These are phyloP conservation scores for Ajuga chamaepitys DNA, from an alignment of 257 asterid genomes.

Conservation along the genomic window DNA sequence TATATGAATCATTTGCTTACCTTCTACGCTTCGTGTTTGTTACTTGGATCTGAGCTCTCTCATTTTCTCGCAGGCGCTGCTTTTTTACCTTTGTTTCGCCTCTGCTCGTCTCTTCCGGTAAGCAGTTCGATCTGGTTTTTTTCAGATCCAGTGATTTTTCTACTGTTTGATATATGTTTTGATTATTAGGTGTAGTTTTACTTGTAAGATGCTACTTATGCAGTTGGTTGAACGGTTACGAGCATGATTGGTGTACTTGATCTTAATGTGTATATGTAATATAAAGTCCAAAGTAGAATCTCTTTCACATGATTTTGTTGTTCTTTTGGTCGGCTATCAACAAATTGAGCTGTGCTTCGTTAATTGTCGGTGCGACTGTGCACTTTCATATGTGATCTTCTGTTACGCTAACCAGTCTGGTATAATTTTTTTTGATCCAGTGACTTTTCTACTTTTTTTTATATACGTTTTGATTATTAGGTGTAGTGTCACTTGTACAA, in stretches of 20 bases:
- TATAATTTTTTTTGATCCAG: too few relatives aligned
- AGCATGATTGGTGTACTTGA: constrained; percentile 3
- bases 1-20: neutral
- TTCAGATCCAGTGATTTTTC: neutral
- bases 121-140: neutral
- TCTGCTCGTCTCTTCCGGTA: constrained; percentile 17
- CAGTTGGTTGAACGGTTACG: neutral
- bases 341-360: neutral
- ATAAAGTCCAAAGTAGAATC: neutral
- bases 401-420: too few relatives aligned
- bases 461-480: too few relatives aligned
- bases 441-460: too few relatives aligned
- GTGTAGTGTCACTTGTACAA: too few relatives aligned
- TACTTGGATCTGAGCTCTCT: constrained; percentile 36
- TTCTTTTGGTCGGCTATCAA: neutral
- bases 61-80: constrained; percentile 18
- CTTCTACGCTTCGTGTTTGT: constrained; percentile 26
- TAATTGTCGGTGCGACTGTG: neutral
- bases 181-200: neutral
- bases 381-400: neutral
- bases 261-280: neutral
- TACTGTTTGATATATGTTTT: neutral
- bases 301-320: neutral
- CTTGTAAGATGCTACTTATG: neutral
- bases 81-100: constrained; percentile 5